Percentiles rank a stretch among this genome's conserved stretches.
These are phyloP conservation scores for Cercophora sp. DNA, from an alignment of 495 filamentous ascomycete genomes.

Conservation along the genomic window DNA sequence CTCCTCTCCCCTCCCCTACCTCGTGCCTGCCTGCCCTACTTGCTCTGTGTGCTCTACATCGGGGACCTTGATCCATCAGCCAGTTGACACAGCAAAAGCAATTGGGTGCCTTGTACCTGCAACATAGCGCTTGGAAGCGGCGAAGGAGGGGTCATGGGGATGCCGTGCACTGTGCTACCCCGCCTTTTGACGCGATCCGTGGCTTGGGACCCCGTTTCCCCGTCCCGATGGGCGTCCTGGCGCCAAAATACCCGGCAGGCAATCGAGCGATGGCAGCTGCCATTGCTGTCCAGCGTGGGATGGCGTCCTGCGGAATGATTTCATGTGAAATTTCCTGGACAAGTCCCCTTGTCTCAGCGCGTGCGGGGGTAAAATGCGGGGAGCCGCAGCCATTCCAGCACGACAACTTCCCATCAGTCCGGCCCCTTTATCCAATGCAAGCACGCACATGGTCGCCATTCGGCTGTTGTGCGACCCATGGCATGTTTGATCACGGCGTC, in stretches of 20 bases:
- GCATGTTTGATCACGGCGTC: not conserved
- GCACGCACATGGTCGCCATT: not conserved
- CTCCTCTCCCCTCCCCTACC: not conserved
- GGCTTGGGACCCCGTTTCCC: not conserved
- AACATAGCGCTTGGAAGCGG: not conserved
- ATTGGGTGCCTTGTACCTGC: not conserved
- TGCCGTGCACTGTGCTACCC: conserved; percentile 7
- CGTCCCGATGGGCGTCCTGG: conserved; percentile 3
- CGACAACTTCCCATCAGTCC: conserved; percentile 12
- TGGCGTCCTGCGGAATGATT: no score
- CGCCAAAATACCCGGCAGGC: conserved; percentile 16
- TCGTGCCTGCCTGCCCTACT: conserved; percentile 4
- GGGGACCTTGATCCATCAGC: no score
- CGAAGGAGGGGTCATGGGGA: not conserved
- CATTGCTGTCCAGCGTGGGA: not conserved
- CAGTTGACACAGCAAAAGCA: no score
- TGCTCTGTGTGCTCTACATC: no score
- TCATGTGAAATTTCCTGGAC: not conserved
- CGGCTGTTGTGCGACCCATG: not conserved
- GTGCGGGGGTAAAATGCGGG: conserved; percentile 7
- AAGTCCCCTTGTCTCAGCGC: not conserved
- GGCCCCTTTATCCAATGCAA: conserved; percentile 7
- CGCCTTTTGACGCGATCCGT: conserved; percentile 11
- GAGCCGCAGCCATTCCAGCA: no score
- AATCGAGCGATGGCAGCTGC: not conserved